Conservation (phyloP, 192 early-diverging fungal genomes). For the Polychytrium aggregatum region DNA sequence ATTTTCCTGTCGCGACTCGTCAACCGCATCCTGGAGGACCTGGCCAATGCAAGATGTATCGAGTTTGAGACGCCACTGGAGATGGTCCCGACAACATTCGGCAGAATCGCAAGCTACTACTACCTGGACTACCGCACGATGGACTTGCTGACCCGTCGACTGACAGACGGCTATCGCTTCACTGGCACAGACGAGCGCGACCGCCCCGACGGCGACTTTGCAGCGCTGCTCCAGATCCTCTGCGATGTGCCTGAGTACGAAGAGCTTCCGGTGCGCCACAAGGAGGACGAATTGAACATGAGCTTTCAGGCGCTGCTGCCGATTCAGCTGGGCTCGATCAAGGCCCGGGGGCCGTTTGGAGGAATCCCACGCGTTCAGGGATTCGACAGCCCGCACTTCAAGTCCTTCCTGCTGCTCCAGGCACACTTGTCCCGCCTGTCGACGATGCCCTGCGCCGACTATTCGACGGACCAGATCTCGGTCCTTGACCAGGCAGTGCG, state of each 20-base stretch:
- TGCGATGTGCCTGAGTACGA: slow-evolving; percentile 78
- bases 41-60: slow-evolving; percentile 64
- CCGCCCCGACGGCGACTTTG: slow-evolving; percentile 29
- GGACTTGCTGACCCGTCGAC: slow-evolving; percentile 44
- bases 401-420: slow-evolving; percentile 83
- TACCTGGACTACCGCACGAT: slow-evolving; percentile 81
- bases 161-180: slow-evolving; percentile 36
- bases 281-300: slow-evolving; percentile 84
- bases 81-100: slow-evolving; percentile 61
- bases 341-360: slow-evolving; percentile 10
- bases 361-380: not conserved
- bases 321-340: slow-evolving; percentile 49
- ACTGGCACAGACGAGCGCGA: too few relatives aligned
- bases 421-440: slow-evolving; percentile 69
- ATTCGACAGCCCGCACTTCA: slow-evolving; percentile 81
- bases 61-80: slow-evolving; percentile 52
- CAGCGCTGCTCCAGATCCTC: slow-evolving; percentile 62
- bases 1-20: slow-evolving; percentile 71
- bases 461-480: slow-evolving; percentile 76
- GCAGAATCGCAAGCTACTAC: slow-evolving; percentile 82
- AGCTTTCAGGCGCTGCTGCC: slow-evolving; percentile 68
- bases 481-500: slow-evolving; percentile 89
- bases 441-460: slow-evolving; percentile 74
- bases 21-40: slow-evolving; percentile 53
- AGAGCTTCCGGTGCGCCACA: slow-evolving; percentile 87